Evolutionary conservation across 345 rosid species (phyloP), one percentile per base, ranked within the genome.

Genomic region (Gossypium thurberi): DNA sequence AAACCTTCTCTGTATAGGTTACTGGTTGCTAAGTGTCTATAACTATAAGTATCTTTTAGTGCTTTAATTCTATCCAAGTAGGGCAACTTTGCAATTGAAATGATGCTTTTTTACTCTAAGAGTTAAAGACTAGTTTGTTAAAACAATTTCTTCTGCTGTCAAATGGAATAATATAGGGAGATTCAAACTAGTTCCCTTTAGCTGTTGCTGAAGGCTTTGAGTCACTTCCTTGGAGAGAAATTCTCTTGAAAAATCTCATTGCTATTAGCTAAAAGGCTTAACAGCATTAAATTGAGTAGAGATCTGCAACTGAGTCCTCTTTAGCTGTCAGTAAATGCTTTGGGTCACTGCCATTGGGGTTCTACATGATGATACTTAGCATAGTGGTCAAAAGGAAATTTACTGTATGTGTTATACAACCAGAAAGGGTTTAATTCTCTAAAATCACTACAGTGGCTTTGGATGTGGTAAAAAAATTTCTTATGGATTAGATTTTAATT

Each of bases 181-280:
- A n/a, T 40, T 3, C 67, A 40, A 17, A 17, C 40, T 8, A 62
- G 13, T 62, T 37, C 47, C n/a, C 66, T 62, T 62, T 17, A 37
- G 47, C n/a, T 26, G 64, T 26, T 25, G 42, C 18, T 28, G 64
- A 23, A 59, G 62, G 37, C 37, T 23, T 58, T 58, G 62, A 15
- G n/a, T 58, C 62, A 58, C 62, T 58, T 58, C 59, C 12, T 55
- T 62, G 66, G 66, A 59, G 47, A 37, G 10, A 62, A 28, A 28
- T 14, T 28, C 43, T 60, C 43, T 26, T 60, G 43, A 60, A 60
- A 33, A 26, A 28, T 28, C 64, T 56, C 60, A 56, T 21, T 20
- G 42, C 21, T 8, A 11, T 21, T 23, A 48, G 17, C 3, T 48
- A 48, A 48, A 13, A 48, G 15, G 17, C 13, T 15, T 13, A 3